A percentile compares a stretch with the other conserved stretches of the same genome.
phyloP scores from a whole-genome alignment of 108 stramenopile genomes.

The Skeletonema potamos region DNA sequence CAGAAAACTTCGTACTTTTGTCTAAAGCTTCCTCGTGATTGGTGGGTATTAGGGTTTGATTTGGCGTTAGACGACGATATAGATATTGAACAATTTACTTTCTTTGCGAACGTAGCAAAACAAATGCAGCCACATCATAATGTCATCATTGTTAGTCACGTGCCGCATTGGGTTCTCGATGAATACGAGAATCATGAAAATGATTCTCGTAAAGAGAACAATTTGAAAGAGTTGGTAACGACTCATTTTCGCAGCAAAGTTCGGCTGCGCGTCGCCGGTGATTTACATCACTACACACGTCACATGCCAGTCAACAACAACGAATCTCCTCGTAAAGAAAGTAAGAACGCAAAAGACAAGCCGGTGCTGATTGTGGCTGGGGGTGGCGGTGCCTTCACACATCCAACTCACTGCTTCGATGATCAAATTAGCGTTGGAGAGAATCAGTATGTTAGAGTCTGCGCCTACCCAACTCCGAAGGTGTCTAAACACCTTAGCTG shows the following conservation, averaged over 20 bases:
- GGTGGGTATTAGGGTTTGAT: slow-evolving; percentile 64
- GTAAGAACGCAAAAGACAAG: slow-evolving; percentile 4
- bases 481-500: slow-evolving; percentile 49
- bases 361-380: slow-evolving; percentile 60
- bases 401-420: slow-evolving; percentile 56
- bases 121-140: slow-evolving; percentile 39
- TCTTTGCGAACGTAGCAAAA: slow-evolving; percentile 54
- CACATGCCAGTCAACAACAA: slow-evolving; percentile 37
- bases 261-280: slow-evolving; percentile 56
- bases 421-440: slow-evolving; percentile 51
- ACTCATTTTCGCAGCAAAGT: slow-evolving; percentile 53
- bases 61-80: slow-evolving; percentile 62
- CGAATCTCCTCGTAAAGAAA: not conserved
- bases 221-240: slow-evolving; percentile 54
- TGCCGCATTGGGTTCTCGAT: slow-evolving; percentile 62
- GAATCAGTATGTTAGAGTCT: slow-evolving; percentile 41
- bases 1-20: slow-evolving; percentile 66
- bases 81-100: slow-evolving; percentile 63
- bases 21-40: slow-evolving; percentile 50
- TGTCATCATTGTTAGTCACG: slow-evolving; percentile 54
- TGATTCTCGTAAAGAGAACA: slow-evolving; percentile 31
- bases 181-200: slow-evolving; percentile 37
- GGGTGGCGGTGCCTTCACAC: slow-evolving; percentile 64
- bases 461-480: slow-evolving; percentile 49
- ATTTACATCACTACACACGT: slow-evolving; percentile 67